Conservation (phyloP, 805 yeast species). For the Wickerhamiella australiensis region DNA sequence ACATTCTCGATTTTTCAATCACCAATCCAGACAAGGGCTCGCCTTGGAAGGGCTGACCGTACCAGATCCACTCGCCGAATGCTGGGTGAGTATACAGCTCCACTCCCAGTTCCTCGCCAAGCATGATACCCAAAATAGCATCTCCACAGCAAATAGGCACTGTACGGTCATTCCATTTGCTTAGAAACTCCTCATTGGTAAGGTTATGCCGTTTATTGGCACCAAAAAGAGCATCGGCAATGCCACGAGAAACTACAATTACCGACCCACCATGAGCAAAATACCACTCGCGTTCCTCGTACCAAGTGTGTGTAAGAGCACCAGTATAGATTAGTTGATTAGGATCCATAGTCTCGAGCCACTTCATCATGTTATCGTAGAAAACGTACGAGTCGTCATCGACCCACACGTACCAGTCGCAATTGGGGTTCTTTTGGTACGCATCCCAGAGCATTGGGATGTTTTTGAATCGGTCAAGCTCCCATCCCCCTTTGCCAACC, state of each 20-base stretch:
- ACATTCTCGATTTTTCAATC: slow-evolving; percentile 21
- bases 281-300: neutral
- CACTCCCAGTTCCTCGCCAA: slow-evolving; percentile 17
- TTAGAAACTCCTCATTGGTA: slow-evolving; percentile 11
- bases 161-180: slow-evolving; percentile 20
- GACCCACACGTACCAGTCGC: slow-evolving; percentile 30
- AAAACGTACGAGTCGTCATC: slow-evolving; percentile 29
- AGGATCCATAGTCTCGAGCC: slow-evolving; percentile 22
- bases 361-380: slow-evolving; percentile 23
- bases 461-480: slow-evolving; percentile 30
- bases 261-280: slow-evolving; percentile 35
- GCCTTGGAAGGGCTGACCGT: slow-evolving; percentile 26
- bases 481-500: slow-evolving; percentile 25
- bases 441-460: slow-evolving; percentile 31
- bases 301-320: slow-evolving; percentile 19
- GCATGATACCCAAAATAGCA: slow-evolving; percentile 24
- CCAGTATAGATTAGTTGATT: slow-evolving; percentile 27
- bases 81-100: slow-evolving; percentile 12
- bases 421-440: slow-evolving; percentile 21
- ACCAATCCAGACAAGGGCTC: slow-evolving; percentile 20
- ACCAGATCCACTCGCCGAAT: slow-evolving; percentile 13
- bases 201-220: slow-evolving; percentile 1
- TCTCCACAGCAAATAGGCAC: slow-evolving; percentile 29
- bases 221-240: slow-evolving; percentile 23
- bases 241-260: slow-evolving; percentile 26